A percentile compares a stretch with the other conserved stretches of the same genome.
Evolutionary conservation across 192 early-diverging fungal species (phyloP).

Genomic region (Entrophospora sp.): DNA sequence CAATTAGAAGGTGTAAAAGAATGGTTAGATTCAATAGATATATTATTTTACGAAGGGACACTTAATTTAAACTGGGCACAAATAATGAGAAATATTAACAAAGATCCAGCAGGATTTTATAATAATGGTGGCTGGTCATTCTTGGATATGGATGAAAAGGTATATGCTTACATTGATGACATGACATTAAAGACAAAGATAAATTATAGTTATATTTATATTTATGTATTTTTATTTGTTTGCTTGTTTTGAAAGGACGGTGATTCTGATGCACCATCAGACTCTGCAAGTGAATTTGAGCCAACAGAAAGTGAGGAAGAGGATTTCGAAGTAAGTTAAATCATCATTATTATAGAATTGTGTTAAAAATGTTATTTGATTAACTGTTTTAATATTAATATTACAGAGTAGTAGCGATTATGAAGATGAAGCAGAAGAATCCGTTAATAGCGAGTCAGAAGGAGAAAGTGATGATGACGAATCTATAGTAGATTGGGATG

Average conservation of each 20-base stretch:
- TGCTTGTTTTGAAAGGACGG: constrained; percentile 28
- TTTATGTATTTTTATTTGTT: not conserved
- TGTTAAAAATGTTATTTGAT: constrained; percentile 21
- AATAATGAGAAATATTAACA: constrained; percentile 98
- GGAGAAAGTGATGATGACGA: constrained; percentile 48
- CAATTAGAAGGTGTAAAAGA: constrained; percentile 93
- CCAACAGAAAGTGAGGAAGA: constrained; percentile 49
- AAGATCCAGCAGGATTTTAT: constrained; percentile 88
- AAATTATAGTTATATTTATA: not conserved
- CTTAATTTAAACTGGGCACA: constrained; percentile 90
- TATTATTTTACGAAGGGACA: constrained; percentile 87
- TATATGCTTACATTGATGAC: too few species aligned
- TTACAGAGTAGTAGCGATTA: constrained; percentile 36
- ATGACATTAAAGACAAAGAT: not conserved
- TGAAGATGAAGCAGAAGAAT: constrained; percentile 51
- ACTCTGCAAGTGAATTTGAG: constrained; percentile 53
- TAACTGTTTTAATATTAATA: not conserved
- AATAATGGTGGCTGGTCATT: constrained; percentile 89
- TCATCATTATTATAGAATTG: too few species aligned
- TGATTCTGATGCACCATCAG: constrained; percentile 43
- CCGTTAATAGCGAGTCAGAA: constrained; percentile 43
- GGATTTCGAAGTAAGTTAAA: too few species aligned
- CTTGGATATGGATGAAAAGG: constrained; percentile 59
- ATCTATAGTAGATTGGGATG: constrained; percentile 72
- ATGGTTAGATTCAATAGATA: constrained; percentile 90